Conservation (phyloP, 2,329 filamentous ascomycete species). For the Talaromyces albobiverticillius region DNA sequence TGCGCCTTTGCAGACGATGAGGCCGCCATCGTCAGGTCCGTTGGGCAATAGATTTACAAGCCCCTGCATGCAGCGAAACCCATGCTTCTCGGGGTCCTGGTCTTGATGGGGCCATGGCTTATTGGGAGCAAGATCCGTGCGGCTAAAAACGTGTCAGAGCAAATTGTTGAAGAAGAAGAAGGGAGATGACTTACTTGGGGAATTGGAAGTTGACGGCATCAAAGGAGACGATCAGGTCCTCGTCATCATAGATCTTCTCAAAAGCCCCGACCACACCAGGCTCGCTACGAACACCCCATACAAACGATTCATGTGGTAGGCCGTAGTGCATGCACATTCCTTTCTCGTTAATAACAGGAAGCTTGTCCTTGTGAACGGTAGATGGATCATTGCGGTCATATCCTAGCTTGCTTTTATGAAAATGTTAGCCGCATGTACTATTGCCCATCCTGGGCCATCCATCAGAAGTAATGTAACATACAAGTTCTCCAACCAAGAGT, state of each 20-base stretch:
- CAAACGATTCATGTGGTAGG: slow-evolving; percentile 4
- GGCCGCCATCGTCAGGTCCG: slow-evolving; percentile 43
- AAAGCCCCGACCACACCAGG: slow-evolving; percentile 39
- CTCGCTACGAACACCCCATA: slow-evolving; percentile 34
- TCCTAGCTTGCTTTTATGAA: slow-evolving; percentile 36
- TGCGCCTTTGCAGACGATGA: slow-evolving; percentile 43
- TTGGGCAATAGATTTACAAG: slow-evolving; percentile 42
- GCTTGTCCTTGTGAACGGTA: slow-evolving; percentile 44
- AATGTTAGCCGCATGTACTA: too few species aligned
- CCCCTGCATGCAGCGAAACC: slow-evolving; percentile 37
- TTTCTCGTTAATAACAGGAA: slow-evolving; percentile 44
- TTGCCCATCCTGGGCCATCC: too few species aligned
- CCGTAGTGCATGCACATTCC: slow-evolving; percentile 17
- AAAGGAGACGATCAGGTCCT: slow-evolving; percentile 20
- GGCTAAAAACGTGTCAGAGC: too few species aligned
- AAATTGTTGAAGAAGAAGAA: too few species aligned
- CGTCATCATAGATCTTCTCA: slow-evolving; percentile 33
- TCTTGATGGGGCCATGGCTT: slow-evolving; percentile 45
- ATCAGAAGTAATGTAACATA: too few species aligned
- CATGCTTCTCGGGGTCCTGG: slow-evolving; percentile 37
- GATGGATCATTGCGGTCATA: slow-evolving; percentile 37
- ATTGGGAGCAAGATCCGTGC: slow-evolving; percentile 26
- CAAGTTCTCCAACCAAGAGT: background rate
- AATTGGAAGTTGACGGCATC: slow-evolving; percentile 15
- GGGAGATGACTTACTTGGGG: too few species aligned